A percentile compares a stretch with the other conserved stretches of the same genome.
Evolutionary conservation across 2,329 filamentous ascomycete genomes (phyloP).

Genomic region (Claviceps africana): DNA sequence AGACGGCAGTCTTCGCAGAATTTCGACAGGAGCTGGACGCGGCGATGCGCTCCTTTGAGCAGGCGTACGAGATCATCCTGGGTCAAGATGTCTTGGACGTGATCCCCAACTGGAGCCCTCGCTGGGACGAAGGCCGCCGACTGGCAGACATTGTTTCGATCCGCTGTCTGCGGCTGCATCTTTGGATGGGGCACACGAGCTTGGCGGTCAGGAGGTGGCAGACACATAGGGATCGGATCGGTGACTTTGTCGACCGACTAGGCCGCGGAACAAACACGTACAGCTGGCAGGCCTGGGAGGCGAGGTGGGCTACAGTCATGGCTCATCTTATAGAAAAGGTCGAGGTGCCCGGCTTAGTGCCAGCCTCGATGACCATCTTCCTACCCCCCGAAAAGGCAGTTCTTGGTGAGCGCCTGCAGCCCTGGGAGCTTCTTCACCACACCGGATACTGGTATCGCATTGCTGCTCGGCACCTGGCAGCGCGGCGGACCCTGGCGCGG

Average conservation of each 20-base stretch:
- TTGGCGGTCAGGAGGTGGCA: slow-evolving; percentile 70
- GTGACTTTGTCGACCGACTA: slow-evolving; percentile 64
- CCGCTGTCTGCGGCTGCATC: slow-evolving; percentile 65
- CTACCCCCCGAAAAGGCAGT: slow-evolving; percentile 45
- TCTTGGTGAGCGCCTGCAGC: slow-evolving; percentile 42
- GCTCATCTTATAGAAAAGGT: slow-evolving; percentile 43
- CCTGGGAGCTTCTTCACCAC: slow-evolving; percentile 52
- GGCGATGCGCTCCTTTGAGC: slow-evolving; percentile 72
- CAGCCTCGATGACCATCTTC: slow-evolving; percentile 31
- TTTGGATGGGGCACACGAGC: slow-evolving; percentile 70
- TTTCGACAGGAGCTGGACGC: slow-evolving; percentile 87
- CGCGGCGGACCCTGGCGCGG: slow-evolving; percentile 38
- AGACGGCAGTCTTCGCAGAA: slow-evolving; percentile 78
- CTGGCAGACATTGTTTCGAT: slow-evolving; percentile 71
- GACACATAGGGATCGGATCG: slow-evolving; percentile 58
- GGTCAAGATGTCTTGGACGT: slow-evolving; percentile 74
- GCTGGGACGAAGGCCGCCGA: slow-evolving; percentile 87
- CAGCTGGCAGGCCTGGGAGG: slow-evolving; percentile 89
- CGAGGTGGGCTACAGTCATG: slow-evolving; percentile 53
- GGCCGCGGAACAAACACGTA: slow-evolving; percentile 81
- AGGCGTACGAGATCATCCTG: slow-evolving; percentile 72
- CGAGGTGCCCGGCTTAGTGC: slow-evolving; percentile 34
- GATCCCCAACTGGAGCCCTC: slow-evolving; percentile 76
- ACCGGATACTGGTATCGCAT: slow-evolving; percentile 52
- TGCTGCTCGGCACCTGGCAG: slow-evolving; percentile 42